These are phyloP conservation scores for Penicillium sp. DNA, from an alignment of 2,329 filamentous ascomycete species.

Conservation along the genomic window DNA sequence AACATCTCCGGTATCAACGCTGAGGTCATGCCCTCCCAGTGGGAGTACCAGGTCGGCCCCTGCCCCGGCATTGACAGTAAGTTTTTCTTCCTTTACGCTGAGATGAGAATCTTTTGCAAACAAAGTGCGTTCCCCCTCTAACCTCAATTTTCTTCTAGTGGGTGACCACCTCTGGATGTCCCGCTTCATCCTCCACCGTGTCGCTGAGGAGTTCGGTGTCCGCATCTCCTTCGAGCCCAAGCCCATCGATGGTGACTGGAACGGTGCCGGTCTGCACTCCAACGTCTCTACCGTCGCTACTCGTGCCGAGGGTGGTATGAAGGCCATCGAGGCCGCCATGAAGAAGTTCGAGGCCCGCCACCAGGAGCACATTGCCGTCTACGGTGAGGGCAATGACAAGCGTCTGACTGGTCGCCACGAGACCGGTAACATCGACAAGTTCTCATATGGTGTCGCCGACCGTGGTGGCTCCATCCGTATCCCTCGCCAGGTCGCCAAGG, in stretches of 20 bases:
- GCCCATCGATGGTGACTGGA: conserved; percentile 95
- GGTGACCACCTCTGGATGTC: conserved; percentile 97
- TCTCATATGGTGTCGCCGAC: conserved; percentile 94
- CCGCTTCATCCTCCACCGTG: conserved; percentile 85
- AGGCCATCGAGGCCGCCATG: conserved; percentile 85
- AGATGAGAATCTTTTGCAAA: no score
- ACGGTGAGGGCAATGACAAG: conserved; percentile 93
- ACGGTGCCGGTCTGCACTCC: conserved; percentile 90
- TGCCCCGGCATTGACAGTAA: conserved; percentile 82
- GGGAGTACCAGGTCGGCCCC: conserved; percentile 97
- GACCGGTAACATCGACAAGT: conserved; percentile 91
- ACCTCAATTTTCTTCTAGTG: conserved; percentile 59
- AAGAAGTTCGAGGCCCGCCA: conserved; percentile 82
- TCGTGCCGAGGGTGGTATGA: conserved; percentile 91
- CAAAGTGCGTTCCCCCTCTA: neutral
- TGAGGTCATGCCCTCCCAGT: conserved; percentile 97
- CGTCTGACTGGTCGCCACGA: conserved; percentile 94
- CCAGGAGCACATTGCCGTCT: conserved; percentile 86
- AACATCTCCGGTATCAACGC: conserved; percentile 98
- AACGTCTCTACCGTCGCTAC: conserved; percentile 93
- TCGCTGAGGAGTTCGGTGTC: conserved; percentile 95
- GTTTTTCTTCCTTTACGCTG: conserved; percentile 42
- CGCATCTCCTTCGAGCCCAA: conserved; percentile 96
- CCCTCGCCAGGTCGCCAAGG: conserved; percentile 79
- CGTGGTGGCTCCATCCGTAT: conserved; percentile 94